Conservation (phyloP, 805 yeast species). For the Pichia phayaonensis region DNA sequence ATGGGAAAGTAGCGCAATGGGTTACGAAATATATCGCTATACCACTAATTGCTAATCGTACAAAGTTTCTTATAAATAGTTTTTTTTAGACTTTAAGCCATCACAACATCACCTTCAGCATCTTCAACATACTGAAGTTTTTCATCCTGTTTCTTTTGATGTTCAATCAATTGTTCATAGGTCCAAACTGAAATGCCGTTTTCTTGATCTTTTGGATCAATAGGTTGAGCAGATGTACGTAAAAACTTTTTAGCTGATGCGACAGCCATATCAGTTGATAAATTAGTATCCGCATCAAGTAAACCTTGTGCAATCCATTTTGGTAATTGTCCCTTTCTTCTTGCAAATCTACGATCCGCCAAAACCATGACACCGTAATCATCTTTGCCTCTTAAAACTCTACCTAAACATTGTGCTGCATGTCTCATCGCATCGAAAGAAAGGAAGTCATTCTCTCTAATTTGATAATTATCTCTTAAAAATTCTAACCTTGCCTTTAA, state of each 20-base stretch:
- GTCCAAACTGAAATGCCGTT: conserved; percentile 90
- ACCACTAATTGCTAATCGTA: not conserved
- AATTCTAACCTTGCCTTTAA: conserved; percentile 92
- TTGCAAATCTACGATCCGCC: conserved; percentile 87
- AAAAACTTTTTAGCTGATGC: conserved; percentile 90
- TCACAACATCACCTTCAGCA: conserved; percentile 24
- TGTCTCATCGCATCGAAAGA: conserved; percentile 99
- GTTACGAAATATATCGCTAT: not conserved
- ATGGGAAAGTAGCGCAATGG: not conserved
- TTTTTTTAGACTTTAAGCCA: not conserved
- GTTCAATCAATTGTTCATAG: conserved; percentile 50
- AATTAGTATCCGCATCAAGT: conserved; percentile 81
- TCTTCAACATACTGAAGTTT: conserved; percentile 20
- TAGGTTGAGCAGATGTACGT: conserved; percentile 90
- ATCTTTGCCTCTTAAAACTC: conserved; percentile 95
- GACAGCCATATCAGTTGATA: conserved; percentile 96
- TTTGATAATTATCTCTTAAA: conserved; percentile 84
- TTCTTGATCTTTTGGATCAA: conserved; percentile 81
- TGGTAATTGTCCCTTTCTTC: conserved; percentile 83
- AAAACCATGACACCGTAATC: conserved; percentile 98
- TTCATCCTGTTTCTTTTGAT: conserved; percentile 44
- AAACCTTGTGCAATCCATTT: conserved; percentile 96
- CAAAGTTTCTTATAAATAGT: too few species aligned
- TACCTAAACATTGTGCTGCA: conserved; percentile 97
- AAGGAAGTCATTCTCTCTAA: conserved; percentile 86